Evolutionary conservation across 2,329 filamentous ascomycete species (phyloP).

Genomic region (Hypoxylon rubiginosum): DNA sequence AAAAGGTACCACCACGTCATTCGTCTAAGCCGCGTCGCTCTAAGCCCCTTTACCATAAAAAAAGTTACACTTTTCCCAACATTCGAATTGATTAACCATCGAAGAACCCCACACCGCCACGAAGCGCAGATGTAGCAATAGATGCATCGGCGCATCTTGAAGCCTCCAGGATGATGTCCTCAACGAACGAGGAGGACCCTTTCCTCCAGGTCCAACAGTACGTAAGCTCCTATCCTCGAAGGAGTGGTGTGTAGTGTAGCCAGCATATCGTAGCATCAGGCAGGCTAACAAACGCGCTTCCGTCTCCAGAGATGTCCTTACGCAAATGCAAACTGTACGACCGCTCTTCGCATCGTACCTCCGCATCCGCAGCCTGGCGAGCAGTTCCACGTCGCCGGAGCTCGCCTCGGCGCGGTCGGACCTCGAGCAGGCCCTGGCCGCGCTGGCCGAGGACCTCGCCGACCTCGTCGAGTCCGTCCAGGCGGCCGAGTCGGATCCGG

Average conservation of each 20-base stretch:
- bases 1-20: slow-evolving; percentile 37
- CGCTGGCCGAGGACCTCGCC: slow-evolving; percentile 84
- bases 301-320: slow-evolving; percentile 84
- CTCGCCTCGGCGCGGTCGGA: slow-evolving; percentile 82
- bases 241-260: too few species aligned
- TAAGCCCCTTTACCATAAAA: slow-evolving; percentile 20
- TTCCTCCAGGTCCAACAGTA: slow-evolving; percentile 81
- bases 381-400: slow-evolving; percentile 79
- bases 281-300: slow-evolving; percentile 7
- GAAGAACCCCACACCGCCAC: background rate
- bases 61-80: slow-evolving; percentile 3
- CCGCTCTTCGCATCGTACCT: slow-evolving; percentile 95
- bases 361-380: slow-evolving; percentile 85
- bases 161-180: slow-evolving; percentile 72
- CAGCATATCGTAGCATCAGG: too few species aligned
- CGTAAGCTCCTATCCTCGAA: slow-evolving; percentile 44
- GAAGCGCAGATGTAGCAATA: slow-evolving; percentile 47
- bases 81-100: slow-evolving; percentile 9
- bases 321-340: slow-evolving; percentile 83
- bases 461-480: slow-evolving; percentile 90
- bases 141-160: slow-evolving; percentile 44
- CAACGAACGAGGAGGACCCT: slow-evolving; percentile 75
- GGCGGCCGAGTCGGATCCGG: slow-evolving; percentile 88
- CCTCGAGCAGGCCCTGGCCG: slow-evolving; percentile 73
- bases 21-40: slow-evolving; percentile 21